These are phyloP conservation scores for Aspergillus unguis DNA, from an alignment of 2,329 filamentous ascomycete species.

Conservation along the genomic window DNA sequence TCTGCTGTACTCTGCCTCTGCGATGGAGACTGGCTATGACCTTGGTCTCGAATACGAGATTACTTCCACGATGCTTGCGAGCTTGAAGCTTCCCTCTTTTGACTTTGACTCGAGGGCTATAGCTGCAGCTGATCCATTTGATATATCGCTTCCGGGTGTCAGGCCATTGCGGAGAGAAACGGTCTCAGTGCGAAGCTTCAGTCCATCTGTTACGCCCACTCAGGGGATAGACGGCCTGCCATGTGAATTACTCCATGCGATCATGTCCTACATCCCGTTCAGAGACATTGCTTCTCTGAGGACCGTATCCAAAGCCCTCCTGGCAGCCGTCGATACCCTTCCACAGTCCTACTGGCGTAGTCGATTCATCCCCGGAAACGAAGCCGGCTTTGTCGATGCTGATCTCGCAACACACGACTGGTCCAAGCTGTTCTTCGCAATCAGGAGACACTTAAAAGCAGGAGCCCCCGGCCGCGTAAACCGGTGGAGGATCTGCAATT, in stretches of 20 bases:
- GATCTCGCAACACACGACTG: constrained; percentile 7
- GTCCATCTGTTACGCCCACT: no score
- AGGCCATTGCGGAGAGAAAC: no score
- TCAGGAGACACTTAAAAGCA: not conserved
- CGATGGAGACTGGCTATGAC: constrained; percentile 1
- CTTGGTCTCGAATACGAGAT: constrained; percentile 14
- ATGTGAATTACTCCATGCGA: not conserved
- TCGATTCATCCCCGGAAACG: constrained; percentile 13
- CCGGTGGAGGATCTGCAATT: no score
- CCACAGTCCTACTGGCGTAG: constrained; percentile 17
- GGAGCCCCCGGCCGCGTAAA: not conserved
- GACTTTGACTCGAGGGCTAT: no score
- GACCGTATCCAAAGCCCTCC: constrained; percentile 1
- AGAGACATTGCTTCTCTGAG: not conserved
- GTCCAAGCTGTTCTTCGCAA: constrained; percentile 12
- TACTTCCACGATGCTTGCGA: no score
- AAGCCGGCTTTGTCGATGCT: constrained; percentile 16
- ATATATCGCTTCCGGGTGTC: no score
- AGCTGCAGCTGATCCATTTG: no score
- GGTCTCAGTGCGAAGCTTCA: no score
- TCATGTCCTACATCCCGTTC: constrained; percentile 7
- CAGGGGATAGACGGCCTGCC: no score
- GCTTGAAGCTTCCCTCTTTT: no score
- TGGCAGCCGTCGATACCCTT: not conserved
- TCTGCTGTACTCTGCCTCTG: constrained; percentile 12